Evolutionary conservation across 352 stramenopile species (phyloP).

Genomic region (Vaucheria bursata): DNA sequence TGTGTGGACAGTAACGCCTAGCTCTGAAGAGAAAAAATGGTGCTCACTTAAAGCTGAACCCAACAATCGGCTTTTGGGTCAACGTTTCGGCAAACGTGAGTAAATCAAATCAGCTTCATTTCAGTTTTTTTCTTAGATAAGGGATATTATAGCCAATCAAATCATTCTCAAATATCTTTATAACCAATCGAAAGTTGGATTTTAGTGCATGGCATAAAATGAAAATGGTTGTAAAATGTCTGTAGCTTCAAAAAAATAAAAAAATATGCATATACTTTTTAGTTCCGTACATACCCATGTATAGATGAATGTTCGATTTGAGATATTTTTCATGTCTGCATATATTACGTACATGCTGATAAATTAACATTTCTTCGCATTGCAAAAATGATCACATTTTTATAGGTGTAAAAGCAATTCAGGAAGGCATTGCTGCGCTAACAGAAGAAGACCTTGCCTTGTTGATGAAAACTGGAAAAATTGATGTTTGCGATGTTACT

Average conservation of each 20-base stretch:
- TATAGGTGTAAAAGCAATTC: not conserved
- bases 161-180: not conserved
- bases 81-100: conserved; percentile 88
- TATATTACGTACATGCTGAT: no score
- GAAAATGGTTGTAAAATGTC: not conserved
- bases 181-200: not conserved
- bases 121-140: conserved; percentile 47
- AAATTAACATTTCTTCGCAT: no score
- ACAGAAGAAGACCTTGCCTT: not conserved
- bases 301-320: no score
- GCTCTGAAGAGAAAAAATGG: conserved; percentile 70
- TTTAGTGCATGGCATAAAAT: not conserved
- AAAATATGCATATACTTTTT: no score
- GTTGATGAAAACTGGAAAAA: conserved; percentile 48
- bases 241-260: no score
- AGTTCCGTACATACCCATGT: no score
- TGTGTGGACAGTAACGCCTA: conserved; percentile 62
- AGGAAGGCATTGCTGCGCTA: not conserved
- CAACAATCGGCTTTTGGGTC: conserved; percentile 83
- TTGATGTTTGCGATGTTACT: conserved; percentile 63
- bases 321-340: no score
- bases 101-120: no score
- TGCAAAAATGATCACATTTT: not conserved
- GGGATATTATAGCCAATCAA: conserved; percentile 60
- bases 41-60: conserved; percentile 84